Evolutionary conservation across 805 yeast genomes (phyloP).

Genomic region (Hanseniaspora meyeri): DNA sequence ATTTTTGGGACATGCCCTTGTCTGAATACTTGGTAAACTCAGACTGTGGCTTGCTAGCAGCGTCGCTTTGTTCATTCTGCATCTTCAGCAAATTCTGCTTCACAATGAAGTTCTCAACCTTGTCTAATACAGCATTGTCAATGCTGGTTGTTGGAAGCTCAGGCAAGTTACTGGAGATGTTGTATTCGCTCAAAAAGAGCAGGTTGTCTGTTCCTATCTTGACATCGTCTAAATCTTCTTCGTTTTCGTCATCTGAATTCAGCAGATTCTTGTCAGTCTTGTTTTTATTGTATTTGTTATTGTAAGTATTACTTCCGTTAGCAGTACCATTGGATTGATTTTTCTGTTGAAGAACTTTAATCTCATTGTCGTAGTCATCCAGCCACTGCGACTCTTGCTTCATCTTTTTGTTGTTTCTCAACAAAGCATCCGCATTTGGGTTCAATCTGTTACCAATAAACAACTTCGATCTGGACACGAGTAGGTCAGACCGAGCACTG

Average conservation of each 20-base stretch:
- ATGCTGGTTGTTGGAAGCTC: slow-evolving; percentile 43
- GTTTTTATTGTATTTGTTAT: slow-evolving; percentile 10
- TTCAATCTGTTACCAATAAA: slow-evolving; percentile 52
- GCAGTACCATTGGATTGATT: slow-evolving; percentile 10
- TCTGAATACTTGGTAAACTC: slow-evolving; percentile 30
- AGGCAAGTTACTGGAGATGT: slow-evolving; percentile 70
- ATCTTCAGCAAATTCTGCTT: slow-evolving; percentile 18
- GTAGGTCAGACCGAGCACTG: slow-evolving; percentile 61
- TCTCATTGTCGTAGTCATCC: slow-evolving; percentile 27
- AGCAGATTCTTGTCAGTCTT: neutral
- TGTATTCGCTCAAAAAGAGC: slow-evolving; percentile 69
- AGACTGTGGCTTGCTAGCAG: slow-evolving; percentile 25
- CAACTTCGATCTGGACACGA: slow-evolving; percentile 52
- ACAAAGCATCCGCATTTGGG: slow-evolving; percentile 53
- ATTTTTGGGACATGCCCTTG: slow-evolving; percentile 48
- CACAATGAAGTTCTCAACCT: slow-evolving; percentile 34
- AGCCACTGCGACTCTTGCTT: slow-evolving; percentile 34
- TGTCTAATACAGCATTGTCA: slow-evolving; percentile 35
- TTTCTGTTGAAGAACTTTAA: slow-evolving; percentile 14
- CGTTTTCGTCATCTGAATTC: slow-evolving; percentile 14
- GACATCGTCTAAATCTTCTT: slow-evolving; percentile 32
- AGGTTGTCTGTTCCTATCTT: slow-evolving; percentile 43
- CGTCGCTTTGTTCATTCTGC: slow-evolving; percentile 15
- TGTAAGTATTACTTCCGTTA: neutral
- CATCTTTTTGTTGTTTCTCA: slow-evolving; percentile 60